These are phyloP conservation scores for Ustanciosporium gigantosporum DNA, from an alignment of 1,284 basidiomycete genomes.

Conservation along the genomic window DNA sequence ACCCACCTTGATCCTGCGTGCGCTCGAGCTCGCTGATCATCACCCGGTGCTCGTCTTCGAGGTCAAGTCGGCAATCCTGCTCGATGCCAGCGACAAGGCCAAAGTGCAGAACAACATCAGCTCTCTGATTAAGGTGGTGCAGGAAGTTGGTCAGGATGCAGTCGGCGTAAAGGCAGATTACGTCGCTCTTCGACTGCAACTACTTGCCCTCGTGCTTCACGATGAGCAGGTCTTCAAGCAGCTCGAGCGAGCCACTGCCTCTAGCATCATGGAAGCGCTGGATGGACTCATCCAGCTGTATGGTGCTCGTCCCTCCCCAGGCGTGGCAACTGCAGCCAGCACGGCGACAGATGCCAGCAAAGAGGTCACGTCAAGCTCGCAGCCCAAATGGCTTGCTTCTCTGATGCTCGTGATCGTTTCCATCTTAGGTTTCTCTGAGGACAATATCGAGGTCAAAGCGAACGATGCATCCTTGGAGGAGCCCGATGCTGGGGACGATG, in stretches of 20 bases:
- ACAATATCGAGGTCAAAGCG: slow-evolving; percentile 68
- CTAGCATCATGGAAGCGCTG: slow-evolving; percentile 21
- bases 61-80: slow-evolving; percentile 63
- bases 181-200: slow-evolving; percentile 76
- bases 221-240: slow-evolving; percentile 70
- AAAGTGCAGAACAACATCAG: slow-evolving; percentile 15
- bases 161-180: slow-evolving; percentile 27
- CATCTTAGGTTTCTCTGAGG: slow-evolving; percentile 75
- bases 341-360: background rate
- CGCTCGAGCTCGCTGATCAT: slow-evolving; percentile 78
- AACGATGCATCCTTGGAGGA: slow-evolving; percentile 25
- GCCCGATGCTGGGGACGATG: background rate
- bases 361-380: background rate
- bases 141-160: slow-evolving; percentile 17
- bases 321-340: background rate
- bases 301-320: slow-evolving; percentile 36
- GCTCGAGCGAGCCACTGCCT: slow-evolving; percentile 66
- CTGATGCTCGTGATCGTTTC: slow-evolving; percentile 23
- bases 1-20: slow-evolving; percentile 33
- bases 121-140: slow-evolving; percentile 28
- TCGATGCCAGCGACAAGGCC: slow-evolving; percentile 29
- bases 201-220: slow-evolving; percentile 80
- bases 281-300: slow-evolving; percentile 23
- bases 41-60: slow-evolving; percentile 88
- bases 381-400: slow-evolving; percentile 36